phyloP scores from a whole-genome alignment of 306 rosid genomes.

The Aeschynomene evenia region DNA sequence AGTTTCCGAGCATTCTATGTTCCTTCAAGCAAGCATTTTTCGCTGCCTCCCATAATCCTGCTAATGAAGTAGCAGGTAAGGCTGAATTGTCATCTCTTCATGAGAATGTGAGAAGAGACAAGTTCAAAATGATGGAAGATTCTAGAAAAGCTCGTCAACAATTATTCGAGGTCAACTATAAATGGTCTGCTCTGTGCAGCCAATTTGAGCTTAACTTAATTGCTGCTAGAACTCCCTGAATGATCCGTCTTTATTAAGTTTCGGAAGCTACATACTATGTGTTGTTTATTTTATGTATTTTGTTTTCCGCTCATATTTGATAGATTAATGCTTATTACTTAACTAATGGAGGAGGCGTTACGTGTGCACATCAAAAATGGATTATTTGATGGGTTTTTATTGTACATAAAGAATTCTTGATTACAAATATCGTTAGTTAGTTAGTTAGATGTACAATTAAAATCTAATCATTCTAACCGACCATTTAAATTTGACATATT shows the following conservation, averaged over 20 bases:
- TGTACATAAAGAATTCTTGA: too few relatives aligned
- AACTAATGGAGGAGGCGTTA: background rate
- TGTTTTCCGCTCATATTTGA: background rate
- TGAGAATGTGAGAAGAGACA: constrained; percentile 4
- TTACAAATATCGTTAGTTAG: too few relatives aligned
- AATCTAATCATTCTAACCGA: too few relatives aligned
- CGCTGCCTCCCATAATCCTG: background rate
- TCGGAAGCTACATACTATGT: background rate
- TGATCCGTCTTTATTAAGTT: background rate
- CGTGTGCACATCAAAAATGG: background rate
- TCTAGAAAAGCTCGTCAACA: constrained; percentile 1
- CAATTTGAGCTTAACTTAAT: background rate
- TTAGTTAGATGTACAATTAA: too few relatives aligned
- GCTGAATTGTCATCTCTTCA: constrained; percentile 12
- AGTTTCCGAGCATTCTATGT: constrained; percentile 18
- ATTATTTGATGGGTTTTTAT: too few relatives aligned
- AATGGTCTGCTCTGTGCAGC: constrained; percentile 27
- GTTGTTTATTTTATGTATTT: background rate
- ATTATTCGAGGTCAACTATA: constrained; percentile 4
- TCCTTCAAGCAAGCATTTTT: constrained; percentile 30
- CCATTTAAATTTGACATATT: too few relatives aligned
- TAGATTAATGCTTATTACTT: background rate
- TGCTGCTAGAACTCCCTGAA: background rate
- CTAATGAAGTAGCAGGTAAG: background rate
- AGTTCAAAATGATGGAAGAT: constrained; percentile 22